Evolutionary conservation across 2,329 filamentous ascomycete species (phyloP), one percentile per base, ranked within the genome.

Genomic region (Cordyceps pruinosa): DNA sequence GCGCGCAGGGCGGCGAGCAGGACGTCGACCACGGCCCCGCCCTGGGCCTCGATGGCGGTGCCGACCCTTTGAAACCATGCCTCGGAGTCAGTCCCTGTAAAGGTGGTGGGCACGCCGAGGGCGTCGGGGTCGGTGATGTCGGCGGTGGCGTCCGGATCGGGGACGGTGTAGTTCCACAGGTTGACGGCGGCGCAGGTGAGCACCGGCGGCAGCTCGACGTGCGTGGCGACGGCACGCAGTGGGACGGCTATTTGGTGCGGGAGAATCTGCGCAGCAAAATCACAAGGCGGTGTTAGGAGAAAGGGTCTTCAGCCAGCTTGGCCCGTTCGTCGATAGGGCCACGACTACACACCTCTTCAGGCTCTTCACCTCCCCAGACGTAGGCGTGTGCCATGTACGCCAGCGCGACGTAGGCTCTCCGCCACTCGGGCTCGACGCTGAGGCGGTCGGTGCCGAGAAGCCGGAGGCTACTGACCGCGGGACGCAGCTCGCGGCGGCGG

Each of bases 21-120:
- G 56, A 86, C 70, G 0, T 89, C 87, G 58, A 97, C 85, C 30
- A 90, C 82, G 0, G 80, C 76, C 0, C 85, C 91, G 0, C 88
- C 90, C 45, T 85, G 81, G 32, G 90, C 88, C 73, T 97, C 93
- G 68, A 97, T 95, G n/a, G 91, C 91, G 1, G 94, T 88, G 0
- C 90, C 95, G 59, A 97, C 80, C 32, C 93, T 77, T 64, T 91
- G 92, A 73, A 97, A 97, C 93, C 93, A 97, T 64, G 91, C 90
- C 72, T 97, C 93, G 63, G 95, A 90, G 49, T 87, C 74, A 6
- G 89, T 94, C 25, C 90, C 91, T 4, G 90, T 97, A 66, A 96
- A 94, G 13, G 91, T 95, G 66, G 87, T 81, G 7, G 92, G 78
- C 0, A 86, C 87, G 19, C 80, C 76, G 12, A 97, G 76, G 52